Evolutionary conservation across 106 monocot species (phyloP).

Genomic region (Triglochin maritima): DNA sequence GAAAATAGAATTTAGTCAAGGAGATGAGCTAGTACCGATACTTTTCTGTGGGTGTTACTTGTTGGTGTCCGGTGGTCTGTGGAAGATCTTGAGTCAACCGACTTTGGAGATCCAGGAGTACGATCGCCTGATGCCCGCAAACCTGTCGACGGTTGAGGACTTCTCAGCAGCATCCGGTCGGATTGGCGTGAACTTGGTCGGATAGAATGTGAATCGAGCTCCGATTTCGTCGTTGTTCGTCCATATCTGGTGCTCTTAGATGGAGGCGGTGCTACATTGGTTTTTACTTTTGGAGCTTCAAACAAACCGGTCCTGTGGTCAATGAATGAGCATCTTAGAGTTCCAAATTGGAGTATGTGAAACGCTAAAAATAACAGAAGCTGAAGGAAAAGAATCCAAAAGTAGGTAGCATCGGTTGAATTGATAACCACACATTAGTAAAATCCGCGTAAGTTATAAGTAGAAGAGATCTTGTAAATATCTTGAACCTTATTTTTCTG

Average conservation of each 20-base stretch:
- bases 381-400: too few species aligned
- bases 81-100: conserved; percentile 39
- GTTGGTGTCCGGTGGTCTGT: conserved; percentile 23
- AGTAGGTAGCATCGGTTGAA: too few species aligned
- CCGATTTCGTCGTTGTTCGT: conserved; percentile 30
- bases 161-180: too few species aligned
- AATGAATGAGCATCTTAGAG: too few species aligned
- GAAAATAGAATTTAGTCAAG: not conserved
- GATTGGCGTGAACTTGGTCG: conserved; percentile 32
- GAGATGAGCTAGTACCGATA: not conserved
- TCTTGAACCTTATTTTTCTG: too few species aligned
- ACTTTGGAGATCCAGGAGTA: conserved; percentile 25
- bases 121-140: conserved; percentile 23
- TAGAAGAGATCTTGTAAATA: too few species aligned
- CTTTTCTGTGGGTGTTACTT: not conserved
- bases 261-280: conserved; percentile 30
- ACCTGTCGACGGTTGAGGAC: not conserved
- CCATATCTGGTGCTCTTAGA: conserved; percentile 29
- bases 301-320: conserved; percentile 8
- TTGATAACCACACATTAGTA: too few species aligned
- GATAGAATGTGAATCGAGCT: conserved; percentile 26
- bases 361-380: too few species aligned
- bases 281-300: conserved; percentile 39
- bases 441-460: too few species aligned
- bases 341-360: too few species aligned